Base-by-base conservation (phyloP, 768 basidiomycete species). In the Botryobasidium botryosum region DNA sequence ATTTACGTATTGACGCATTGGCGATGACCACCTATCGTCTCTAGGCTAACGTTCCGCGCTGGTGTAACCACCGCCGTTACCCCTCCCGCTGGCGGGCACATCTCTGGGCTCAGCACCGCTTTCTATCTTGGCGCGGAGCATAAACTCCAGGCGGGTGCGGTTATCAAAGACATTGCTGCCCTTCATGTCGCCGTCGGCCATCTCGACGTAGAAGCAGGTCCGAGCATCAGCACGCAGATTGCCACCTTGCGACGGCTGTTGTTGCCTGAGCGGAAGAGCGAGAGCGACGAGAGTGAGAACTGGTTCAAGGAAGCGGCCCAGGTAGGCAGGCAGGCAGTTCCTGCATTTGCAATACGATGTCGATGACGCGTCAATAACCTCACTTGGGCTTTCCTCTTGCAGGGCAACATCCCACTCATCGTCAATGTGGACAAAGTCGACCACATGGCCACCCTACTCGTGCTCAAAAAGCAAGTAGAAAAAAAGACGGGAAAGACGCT, bases 151-250 rank as follows among this genome's bases (percentile, higher is more conserved):
- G 53, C 64, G 0, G 73, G 71, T 8, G 82, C 83, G 8, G 59
- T 86, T 45, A 54, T 79, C 29, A 66, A 77, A 50, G 65, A 72
- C 8, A 65, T 69, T 15, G 70, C 68, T 4, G 79, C 83, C 0
- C 57, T 90, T 4, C 84, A 87, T 51, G 63, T 90, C 51, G 53
- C 62, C 12, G 56, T 88, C 35, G 58, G 65, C 4, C 72, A 74
- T 53, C 62, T 62, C 18, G 44, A 39, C 12, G 60, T 61, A 5
- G 54, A 57, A 3, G 56, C 51, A 3, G 57, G 57, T 35, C 62
- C 68, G 0, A 80, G 82, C 48, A 67, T 86, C 25, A 86, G 86
- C 59, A 80, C 77, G n/a, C 75, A 87, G 52, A 77, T 92, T 49
- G 78, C 77, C 12, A 65, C 74, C 3, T 62, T 94, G 36, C 70